Percentiles rank a stretch among this genome's conserved stretches.
Evolutionary conservation across 2,329 filamentous ascomycete species (phyloP).

Genomic region (Anthostomella pinea): DNA sequence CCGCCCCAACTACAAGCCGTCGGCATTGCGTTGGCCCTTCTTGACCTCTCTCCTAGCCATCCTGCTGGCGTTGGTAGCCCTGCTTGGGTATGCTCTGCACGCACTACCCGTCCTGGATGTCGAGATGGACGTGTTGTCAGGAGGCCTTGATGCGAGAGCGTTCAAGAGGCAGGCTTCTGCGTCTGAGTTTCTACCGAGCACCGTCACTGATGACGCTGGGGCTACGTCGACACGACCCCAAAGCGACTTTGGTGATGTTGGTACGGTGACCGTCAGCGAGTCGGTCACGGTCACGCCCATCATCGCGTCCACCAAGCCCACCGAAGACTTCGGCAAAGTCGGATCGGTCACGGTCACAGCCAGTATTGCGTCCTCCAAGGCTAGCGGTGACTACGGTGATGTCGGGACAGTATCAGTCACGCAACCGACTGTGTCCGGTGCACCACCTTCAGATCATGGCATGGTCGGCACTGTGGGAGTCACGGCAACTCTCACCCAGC

Average conservation of each 20-base stretch:
- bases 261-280: too few relatives aligned
- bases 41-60: conserved; percentile 11
- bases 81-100: conserved; percentile 17
- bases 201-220: background rate
- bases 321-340: background rate
- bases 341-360: conserved; percentile 9
- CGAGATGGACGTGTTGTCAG: conserved; percentile 1
- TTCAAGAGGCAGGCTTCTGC: background rate
- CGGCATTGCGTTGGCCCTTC: conserved; percentile 21
- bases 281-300: conserved; percentile 6
- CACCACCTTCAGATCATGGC: conserved; percentile 8
- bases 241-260: conserved; percentile 8
- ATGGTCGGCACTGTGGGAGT: conserved; percentile 4
- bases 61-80: conserved; percentile 11
- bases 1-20: conserved; percentile 21
- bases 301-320: conserved; percentile 1
- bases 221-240: background rate
- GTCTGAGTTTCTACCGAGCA: background rate
- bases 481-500: conserved; percentile 6
- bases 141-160: conserved; percentile 6
- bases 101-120: conserved; percentile 13
- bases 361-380: conserved; percentile 3
- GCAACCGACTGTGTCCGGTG: conserved; percentile 1
- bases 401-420: conserved; percentile 8
- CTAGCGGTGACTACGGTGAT: conserved; percentile 9